Conservation (phyloP, 208 protist genomes). For the Trypanosoma vivax region DNA sequence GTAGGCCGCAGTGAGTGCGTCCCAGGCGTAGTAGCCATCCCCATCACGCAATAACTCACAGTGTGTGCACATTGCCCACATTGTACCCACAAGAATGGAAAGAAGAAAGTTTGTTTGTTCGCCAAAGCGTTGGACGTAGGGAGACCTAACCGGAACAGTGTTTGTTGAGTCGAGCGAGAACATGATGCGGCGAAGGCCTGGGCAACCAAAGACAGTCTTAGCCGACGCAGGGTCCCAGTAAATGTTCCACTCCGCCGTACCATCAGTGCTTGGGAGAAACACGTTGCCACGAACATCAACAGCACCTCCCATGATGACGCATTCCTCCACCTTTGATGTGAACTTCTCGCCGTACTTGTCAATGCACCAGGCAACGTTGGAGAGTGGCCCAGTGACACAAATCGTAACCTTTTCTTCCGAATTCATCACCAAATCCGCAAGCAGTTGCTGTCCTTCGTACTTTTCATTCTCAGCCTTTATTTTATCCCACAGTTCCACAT, state of each 20-base stretch:
- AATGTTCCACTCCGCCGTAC: constrained; percentile 87
- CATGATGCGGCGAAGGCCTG: constrained; percentile 39
- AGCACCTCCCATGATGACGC: constrained; percentile 86
- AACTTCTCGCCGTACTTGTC: constrained; percentile 69
- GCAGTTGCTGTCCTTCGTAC: constrained; percentile 65
- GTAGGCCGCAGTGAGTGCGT: constrained; percentile 82
- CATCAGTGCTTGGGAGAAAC: constrained; percentile 61
- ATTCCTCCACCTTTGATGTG: constrained; percentile 71
- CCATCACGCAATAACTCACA: constrained; percentile 46
- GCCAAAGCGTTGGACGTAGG: constrained; percentile 65
- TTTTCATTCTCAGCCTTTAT: constrained; percentile 34
- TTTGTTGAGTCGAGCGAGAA: constrained; percentile 87
- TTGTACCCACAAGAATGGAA: constrained; percentile 76
- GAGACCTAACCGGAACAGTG: constrained; percentile 63
- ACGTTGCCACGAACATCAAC: constrained; percentile 82
- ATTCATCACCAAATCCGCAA: constrained; percentile 74
- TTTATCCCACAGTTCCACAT: constrained; percentile 41
- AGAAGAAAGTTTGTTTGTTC: constrained; percentile 72
- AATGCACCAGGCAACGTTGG: constrained; percentile 80
- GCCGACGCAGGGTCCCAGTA: constrained; percentile 83
- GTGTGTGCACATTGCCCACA: constrained; percentile 81
- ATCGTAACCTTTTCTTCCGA: constrained; percentile 70
- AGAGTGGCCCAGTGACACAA: constrained; percentile 83
- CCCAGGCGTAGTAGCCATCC: constrained; percentile 86
- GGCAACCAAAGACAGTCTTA: constrained; percentile 56